phyloP scores from a whole-genome alignment of 148 eudicot genomes.

The Vaccinium macrocarpon region DNA sequence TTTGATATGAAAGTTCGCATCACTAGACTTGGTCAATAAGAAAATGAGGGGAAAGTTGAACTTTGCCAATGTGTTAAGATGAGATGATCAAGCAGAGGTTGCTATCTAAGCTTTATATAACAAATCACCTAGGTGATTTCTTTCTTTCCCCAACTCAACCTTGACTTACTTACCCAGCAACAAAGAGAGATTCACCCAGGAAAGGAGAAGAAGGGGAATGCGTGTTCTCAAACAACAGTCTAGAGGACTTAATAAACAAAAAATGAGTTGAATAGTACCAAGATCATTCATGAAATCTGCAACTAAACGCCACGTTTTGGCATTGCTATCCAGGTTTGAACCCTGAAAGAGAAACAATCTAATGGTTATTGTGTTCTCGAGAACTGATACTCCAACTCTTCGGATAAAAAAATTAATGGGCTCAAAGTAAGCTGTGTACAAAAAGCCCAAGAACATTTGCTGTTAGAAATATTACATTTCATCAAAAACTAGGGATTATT shows the following conservation, averaged over 20 bases:
- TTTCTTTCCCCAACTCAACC: not conserved
- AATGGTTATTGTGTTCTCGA: not conserved
- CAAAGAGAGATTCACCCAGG: not conserved
- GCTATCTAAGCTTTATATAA: not conserved
- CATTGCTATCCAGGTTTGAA: conserved; percentile 89
- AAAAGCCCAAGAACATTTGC: not conserved
- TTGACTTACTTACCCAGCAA: not conserved
- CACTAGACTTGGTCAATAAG: not conserved
- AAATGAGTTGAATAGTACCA: conserved; percentile 47
- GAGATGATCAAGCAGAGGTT: not conserved
- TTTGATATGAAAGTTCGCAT: not conserved
- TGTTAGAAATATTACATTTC: not conserved
- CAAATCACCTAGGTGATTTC: not conserved
- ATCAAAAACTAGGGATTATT: not conserved
- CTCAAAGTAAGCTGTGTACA: not conserved
- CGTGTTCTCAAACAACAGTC: not conserved
- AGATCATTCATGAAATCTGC: conserved; percentile 99
- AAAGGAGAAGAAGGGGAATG: not conserved
- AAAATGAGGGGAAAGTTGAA: not conserved
- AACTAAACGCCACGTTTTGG: conserved; percentile 99
- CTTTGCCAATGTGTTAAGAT: not conserved
- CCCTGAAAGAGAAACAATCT: conserved; percentile 49
- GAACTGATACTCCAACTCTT: not conserved
- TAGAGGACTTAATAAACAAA: conserved; percentile 8
- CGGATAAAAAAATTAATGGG: not conserved